phyloP scores from a whole-genome alignment of 257 asterid species.

The Ballota nigra region DNA sequence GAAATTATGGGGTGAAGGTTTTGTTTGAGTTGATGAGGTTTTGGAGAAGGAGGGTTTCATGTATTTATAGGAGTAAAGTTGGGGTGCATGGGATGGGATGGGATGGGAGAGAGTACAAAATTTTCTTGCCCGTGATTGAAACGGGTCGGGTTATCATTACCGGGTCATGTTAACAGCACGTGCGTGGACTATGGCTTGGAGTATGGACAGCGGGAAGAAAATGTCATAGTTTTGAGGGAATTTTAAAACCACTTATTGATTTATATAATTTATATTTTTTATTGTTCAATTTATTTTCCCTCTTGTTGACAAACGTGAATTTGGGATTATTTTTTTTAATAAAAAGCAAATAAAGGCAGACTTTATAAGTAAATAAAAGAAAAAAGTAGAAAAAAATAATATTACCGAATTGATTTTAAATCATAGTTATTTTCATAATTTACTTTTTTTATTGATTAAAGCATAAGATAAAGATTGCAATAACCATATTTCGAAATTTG shows the following conservation, averaged over 20 bases:
- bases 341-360: too few relatives aligned
- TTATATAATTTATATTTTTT: too few relatives aligned
- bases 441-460: too few relatives aligned
- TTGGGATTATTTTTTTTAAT: too few relatives aligned
- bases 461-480: too few relatives aligned
- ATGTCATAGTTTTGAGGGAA: background rate
- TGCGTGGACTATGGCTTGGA: constrained; percentile 22
- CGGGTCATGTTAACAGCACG: constrained; percentile 34
- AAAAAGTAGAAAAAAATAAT: too few relatives aligned
- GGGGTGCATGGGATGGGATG: constrained; percentile 53
- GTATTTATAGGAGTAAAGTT: constrained; percentile 46
- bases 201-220: background rate
- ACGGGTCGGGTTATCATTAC: background rate
- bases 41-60: background rate
- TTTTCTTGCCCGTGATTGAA: background rate
- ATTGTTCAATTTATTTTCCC: background rate
- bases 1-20: background rate
- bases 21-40: constrained; percentile 23
- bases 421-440: too few relatives aligned
- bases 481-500: too few relatives aligned
- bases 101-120: background rate
- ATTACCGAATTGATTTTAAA: too few relatives aligned
- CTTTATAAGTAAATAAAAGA: too few relatives aligned
- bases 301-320: background rate
- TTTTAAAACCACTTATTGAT: background rate